These are phyloP conservation scores for Nepenthes mirabilis DNA, from an alignment of 148 eudicot species.

Conservation along the genomic window DNA sequence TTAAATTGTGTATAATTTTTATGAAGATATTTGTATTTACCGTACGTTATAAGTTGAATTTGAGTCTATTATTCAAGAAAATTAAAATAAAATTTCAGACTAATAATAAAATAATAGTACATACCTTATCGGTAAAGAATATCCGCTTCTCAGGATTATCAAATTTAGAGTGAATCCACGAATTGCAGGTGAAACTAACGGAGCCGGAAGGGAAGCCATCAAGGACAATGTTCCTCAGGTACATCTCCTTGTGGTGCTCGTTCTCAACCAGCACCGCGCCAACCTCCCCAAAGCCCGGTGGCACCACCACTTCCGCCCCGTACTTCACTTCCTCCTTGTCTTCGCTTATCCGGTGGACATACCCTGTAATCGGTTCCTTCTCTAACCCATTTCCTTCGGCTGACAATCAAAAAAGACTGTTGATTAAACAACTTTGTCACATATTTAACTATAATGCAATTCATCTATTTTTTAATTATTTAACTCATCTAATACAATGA, in stretches of 20 bases:
- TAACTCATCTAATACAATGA: no score
- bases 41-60: no score
- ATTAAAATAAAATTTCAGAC: neutral
- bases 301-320: conserved; percentile 25
- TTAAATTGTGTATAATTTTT: no score
- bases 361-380: conserved; percentile 13
- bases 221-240: conserved; percentile 20
- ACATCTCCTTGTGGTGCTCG: conserved; percentile 46
- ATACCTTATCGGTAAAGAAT: conserved; percentile 49
- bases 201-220: conserved; percentile 29
- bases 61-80: neutral
- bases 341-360: conserved; percentile 6
- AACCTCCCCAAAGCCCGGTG: conserved; percentile 32
- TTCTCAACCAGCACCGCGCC: conserved; percentile 49
- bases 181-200: conserved; percentile 25
- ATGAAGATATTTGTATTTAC: no score
- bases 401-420: no score
- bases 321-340: conserved; percentile 13
- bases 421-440: no score
- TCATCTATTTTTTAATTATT: no score
- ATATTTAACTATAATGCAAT: no score
- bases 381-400: conserved; percentile 10
- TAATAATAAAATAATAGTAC: neutral
- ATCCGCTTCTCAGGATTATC: conserved; percentile 25
- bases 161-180: conserved; percentile 46